phyloP scores from a whole-genome alignment of 257 asterid species.

The Solanum pinnatisectum region DNA sequence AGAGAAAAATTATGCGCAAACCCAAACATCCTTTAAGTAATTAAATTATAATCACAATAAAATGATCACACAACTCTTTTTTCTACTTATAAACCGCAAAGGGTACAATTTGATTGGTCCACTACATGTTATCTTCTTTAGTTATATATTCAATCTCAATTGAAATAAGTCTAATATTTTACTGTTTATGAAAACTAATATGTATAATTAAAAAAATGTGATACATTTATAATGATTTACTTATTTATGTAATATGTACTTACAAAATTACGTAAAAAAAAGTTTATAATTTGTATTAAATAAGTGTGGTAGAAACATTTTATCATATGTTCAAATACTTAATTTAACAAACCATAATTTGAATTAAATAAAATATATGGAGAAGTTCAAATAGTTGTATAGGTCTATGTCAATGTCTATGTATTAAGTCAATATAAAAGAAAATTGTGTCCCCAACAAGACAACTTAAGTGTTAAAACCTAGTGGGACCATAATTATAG shows the following conservation, averaged over 20 bases:
- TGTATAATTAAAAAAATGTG: too few relatives aligned
- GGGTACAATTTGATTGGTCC: too few relatives aligned
- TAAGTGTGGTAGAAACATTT: fast-evolving
- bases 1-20: neutral
- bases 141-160: neutral
- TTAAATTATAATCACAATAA: neutral
- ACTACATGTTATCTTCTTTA: neutral
- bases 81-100: too few relatives aligned
- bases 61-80: too few relatives aligned
- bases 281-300: too few relatives aligned
- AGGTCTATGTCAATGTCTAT: neutral
- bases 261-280: too few relatives aligned
- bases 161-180: neutral
- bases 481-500: neutral
- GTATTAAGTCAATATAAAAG: neutral
- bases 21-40: neutral
- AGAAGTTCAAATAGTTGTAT: neutral
- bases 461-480: neutral
- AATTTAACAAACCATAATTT: too few relatives aligned
- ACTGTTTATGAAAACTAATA: too few relatives aligned
- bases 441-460: neutral
- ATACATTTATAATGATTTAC: too few relatives aligned
- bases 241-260: too few relatives aligned
- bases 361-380: neutral
- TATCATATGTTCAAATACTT: too few relatives aligned